Evolutionary conservation across 164 flowering plant genomes (phyloP).

Genomic region (Liriodendron chinense): DNA sequence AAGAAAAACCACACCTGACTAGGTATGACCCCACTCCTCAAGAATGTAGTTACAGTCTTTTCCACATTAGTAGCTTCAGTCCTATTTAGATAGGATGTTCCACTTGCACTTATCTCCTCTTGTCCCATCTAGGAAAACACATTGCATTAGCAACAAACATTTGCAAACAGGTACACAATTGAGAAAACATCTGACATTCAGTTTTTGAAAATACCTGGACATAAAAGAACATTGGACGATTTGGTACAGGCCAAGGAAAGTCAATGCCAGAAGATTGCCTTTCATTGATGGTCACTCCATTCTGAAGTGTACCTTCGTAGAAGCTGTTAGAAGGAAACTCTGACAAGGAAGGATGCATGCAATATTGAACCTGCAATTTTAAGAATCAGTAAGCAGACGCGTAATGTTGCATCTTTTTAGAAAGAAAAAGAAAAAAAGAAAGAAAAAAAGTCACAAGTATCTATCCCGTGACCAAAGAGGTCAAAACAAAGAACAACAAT

Average conservation of each 20-base stretch:
- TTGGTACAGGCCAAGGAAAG: constrained; percentile 99
- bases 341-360: constrained; percentile 98
- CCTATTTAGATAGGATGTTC: constrained; percentile 94
- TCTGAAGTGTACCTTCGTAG: constrained; percentile 97
- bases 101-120: constrained; percentile 99
- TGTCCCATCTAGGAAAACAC: constrained; percentile 83
- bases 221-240: constrained; percentile 98
- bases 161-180: neutral
- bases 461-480: too few species aligned
- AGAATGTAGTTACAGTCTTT: constrained; percentile 91
- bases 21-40: constrained; percentile 96
- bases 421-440: too few species aligned
- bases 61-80: constrained; percentile 99
- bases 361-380: constrained; percentile 83
- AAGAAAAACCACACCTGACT: constrained; percentile 57
- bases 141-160: neutral
- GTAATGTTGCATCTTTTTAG: neutral
- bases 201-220: constrained; percentile 68
- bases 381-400: neutral
- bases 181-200: neutral
- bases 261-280: constrained; percentile 96
- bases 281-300: constrained; percentile 96
- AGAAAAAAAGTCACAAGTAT: too few species aligned
- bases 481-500: too few species aligned
- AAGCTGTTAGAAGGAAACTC: constrained; percentile 99